Base-by-base conservation (phyloP, 2,329 filamentous ascomycete species). In the Camptophora hylomeconis region DNA sequence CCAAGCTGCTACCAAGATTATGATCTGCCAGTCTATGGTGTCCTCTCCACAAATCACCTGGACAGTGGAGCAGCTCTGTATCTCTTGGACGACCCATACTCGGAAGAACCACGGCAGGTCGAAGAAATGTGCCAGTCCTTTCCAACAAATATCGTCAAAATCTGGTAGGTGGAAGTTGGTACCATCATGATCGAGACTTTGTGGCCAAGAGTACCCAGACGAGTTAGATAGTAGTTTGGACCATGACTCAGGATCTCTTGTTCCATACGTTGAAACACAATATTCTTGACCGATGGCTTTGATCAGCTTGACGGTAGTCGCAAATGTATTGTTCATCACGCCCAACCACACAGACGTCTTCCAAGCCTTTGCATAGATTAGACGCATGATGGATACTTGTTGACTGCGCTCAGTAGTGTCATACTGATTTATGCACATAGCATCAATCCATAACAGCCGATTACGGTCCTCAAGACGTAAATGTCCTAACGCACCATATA, bases 381-480 rank as follows among this genome's bases (percentile, higher is more conserved):
- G 17, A 13, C 34, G 29, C 39, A 41, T 41, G 10, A 35, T 28
- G 6, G 11, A 9, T 3, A 41, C 39, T 16, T 41, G 39, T 5
- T 27, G n/a, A 30, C 28, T 37, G 6, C 32, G 22, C 24, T 41
- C 39, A 5, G 17, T 22, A 8, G 37, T 23, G 20, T 41, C 30
- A 8, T 29, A n/a, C 25, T 41, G 39, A 18, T 41, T 32, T 28
- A 39, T 41, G 15, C 33, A 39, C 2, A 41, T 22, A 9, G 37
- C 31, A 25, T 41, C 39, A 28, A 41, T 30, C 35, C 30, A 33
- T 58, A 58, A 24, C 21, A n/a, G n/a, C n/a, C n/a, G n/a, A n/a
- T n/a, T n/a, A n/a, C n/a, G n/a, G n/a, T n/a, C n/a, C n/a, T n/a
- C n/a, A n/a, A n/a, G n/a, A n/a, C n/a, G n/a, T n/a, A n/a, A n/a